Conservation (phyloP, 2,329 filamentous ascomycete species). For the Ophiostoma pallidulum region DNA sequence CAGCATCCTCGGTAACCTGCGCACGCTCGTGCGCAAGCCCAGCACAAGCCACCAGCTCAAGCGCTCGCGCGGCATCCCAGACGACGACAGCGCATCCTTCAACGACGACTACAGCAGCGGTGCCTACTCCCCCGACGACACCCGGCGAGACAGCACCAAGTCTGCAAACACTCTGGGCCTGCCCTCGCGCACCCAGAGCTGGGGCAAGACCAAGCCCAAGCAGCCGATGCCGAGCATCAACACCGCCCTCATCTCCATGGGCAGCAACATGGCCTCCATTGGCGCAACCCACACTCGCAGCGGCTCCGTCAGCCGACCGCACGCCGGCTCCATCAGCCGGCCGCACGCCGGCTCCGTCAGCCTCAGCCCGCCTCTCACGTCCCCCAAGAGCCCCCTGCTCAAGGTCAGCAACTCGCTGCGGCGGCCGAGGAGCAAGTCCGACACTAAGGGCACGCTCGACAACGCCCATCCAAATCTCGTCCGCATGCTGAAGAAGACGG, state of each 20-base stretch:
- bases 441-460: constrained; percentile 32
- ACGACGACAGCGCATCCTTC: constrained; percentile 26
- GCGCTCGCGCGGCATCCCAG: constrained; percentile 33
- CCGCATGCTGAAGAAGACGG: constrained; percentile 42
- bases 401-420: constrained; percentile 40
- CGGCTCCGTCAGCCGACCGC: constrained; percentile 44
- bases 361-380: constrained; percentile 23
- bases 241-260: constrained; percentile 48
- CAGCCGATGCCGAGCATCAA: constrained; percentile 48
- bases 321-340: constrained; percentile 39
- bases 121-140: constrained; percentile 19
- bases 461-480: constrained; percentile 35
- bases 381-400: constrained; percentile 42
- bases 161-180: constrained; percentile 42
- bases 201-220: constrained; percentile 39
- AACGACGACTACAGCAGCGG: constrained; percentile 21
- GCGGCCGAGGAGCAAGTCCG: constrained; percentile 47
- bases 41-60: constrained; percentile 37
- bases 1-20: constrained; percentile 44
- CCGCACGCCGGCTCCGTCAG: constrained; percentile 21
- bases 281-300: constrained; percentile 47
- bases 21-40: constrained; percentile 40
- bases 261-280: constrained; percentile 44
- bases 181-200: constrained; percentile 41
- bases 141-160: constrained; percentile 23